Conservation (phyloP, 2,329 filamentous ascomycete genomes). For the Coccinonectria pachysandricola region DNA sequence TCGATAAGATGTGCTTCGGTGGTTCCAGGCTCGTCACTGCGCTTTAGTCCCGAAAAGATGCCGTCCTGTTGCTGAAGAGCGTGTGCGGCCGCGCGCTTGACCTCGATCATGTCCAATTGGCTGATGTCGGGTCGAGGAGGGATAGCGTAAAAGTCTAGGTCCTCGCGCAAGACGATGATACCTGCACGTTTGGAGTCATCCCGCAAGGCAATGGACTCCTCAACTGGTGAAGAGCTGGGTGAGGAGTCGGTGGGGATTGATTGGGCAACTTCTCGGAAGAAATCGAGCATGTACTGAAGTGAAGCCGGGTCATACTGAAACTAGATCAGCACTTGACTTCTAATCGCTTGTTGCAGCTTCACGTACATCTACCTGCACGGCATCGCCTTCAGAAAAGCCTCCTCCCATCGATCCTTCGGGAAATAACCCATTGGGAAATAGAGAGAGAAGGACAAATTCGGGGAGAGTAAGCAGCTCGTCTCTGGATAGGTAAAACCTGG, state of each 20-base stretch:
- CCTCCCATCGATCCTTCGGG: conserved; percentile 94
- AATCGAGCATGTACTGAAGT: conserved; percentile 97
- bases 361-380: conserved; percentile 95
- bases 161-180: conserved; percentile 92
- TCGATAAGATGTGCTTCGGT: conserved; percentile 98
- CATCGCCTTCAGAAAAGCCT: conserved; percentile 82
- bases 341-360: too few species aligned
- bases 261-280: conserved; percentile 91
- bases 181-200: conserved; percentile 86
- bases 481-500: conserved; percentile 83
- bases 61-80: conserved; percentile 83
- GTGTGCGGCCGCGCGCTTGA: conserved; percentile 83
- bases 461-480: conserved; percentile 92
- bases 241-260: conserved; percentile 77
- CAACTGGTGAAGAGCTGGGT: conserved; percentile 53
- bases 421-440: conserved; percentile 96
- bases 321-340: too few species aligned
- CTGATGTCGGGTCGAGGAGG: conserved; percentile 77
- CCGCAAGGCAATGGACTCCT: conserved; percentile 54
- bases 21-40: conserved; percentile 90
- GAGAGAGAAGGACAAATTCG: conserved; percentile 93
- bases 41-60: conserved; percentile 90
- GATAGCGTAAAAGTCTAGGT: conserved; percentile 95
- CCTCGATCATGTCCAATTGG: conserved; percentile 84
- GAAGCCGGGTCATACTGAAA: conserved; percentile 88